These are phyloP conservation scores for Avena eriantha DNA, from an alignment of 176 grass and related monocot species.

Conservation along the genomic window DNA sequence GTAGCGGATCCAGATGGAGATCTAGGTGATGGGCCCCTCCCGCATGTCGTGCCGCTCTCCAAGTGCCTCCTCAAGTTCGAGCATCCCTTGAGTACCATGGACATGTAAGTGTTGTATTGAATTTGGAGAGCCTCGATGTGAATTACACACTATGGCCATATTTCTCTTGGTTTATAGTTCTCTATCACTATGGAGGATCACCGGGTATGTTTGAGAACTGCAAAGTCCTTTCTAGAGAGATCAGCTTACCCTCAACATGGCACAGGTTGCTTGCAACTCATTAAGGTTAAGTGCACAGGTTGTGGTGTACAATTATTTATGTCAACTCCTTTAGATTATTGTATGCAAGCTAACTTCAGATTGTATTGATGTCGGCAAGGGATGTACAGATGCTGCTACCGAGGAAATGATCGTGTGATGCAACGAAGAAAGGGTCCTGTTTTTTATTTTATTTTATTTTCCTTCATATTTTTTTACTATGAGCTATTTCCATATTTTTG, in stretches of 20 bases:
- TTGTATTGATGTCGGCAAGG: not conserved
- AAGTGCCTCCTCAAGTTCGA: no score
- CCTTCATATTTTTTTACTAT: no score
- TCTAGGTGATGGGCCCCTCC: no score
- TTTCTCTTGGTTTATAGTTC: slow-evolving; percentile 54
- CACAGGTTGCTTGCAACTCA: slow-evolving; percentile 83
- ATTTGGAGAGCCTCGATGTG: no score
- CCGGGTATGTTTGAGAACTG: slow-evolving; percentile 74
- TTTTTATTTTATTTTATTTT: not conserved
- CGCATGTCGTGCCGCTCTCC: no score
- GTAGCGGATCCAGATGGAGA: no score
- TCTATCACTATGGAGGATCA: slow-evolving; percentile 69
- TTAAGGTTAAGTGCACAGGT: slow-evolving; percentile 59
- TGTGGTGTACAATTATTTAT: not conserved
- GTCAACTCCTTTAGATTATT: not conserved
- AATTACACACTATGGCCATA: slow-evolving; percentile 74
- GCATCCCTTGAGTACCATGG: no score
- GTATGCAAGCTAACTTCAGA: not conserved
- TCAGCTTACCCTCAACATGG: slow-evolving; percentile 92
- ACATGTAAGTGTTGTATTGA: no score
- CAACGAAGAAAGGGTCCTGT: not conserved
- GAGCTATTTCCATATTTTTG: not conserved
- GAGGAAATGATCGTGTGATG: not conserved
- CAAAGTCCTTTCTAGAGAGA: slow-evolving; percentile 89
- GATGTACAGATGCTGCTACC: not conserved